Conservation (phyloP, 257 asterid genomes). For the Agastache rugosa region DNA sequence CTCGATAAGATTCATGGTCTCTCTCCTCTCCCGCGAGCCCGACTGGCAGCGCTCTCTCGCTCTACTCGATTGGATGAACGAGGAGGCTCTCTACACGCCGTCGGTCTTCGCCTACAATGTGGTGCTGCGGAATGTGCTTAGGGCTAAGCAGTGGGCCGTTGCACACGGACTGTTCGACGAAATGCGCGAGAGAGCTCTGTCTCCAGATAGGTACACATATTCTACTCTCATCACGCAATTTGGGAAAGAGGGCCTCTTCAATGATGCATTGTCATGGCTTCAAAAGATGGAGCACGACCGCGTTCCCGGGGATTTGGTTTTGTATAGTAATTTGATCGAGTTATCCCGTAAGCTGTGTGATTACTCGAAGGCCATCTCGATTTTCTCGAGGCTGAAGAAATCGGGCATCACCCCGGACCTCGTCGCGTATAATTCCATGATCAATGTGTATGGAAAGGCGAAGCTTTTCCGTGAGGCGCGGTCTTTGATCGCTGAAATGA, state of each 20-base stretch:
- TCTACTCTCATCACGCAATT: conserved; percentile 84
- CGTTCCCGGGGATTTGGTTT: conserved; percentile 81
- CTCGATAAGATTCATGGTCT: conserved; percentile 79
- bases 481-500: conserved; percentile 74
- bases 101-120: conserved; percentile 94
- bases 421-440: conserved; percentile 87
- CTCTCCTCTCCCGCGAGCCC: conserved; percentile 78
- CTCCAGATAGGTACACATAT: conserved; percentile 90
- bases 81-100: conserved; percentile 70
- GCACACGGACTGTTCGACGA: conserved; percentile 90
- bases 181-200: conserved; percentile 77
- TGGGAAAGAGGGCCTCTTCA: conserved; percentile 86
- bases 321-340: conserved; percentile 89
- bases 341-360: conserved; percentile 80
- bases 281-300: conserved; percentile 90
- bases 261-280: conserved; percentile 95
- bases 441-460: conserved; percentile 96
- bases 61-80: conserved; percentile 92
- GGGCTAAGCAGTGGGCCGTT: conserved; percentile 77
- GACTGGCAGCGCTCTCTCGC: conserved; percentile 92
- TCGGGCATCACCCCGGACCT: conserved; percentile 83
- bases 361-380: conserved; percentile 84
- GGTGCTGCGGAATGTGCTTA: conserved; percentile 79
- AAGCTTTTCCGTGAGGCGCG: conserved; percentile 85
- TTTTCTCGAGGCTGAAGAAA: conserved; percentile 75